These are phyloP conservation scores for Trapa incisa DNA, from an alignment of 345 rosid genomes.

Conservation along the genomic window DNA sequence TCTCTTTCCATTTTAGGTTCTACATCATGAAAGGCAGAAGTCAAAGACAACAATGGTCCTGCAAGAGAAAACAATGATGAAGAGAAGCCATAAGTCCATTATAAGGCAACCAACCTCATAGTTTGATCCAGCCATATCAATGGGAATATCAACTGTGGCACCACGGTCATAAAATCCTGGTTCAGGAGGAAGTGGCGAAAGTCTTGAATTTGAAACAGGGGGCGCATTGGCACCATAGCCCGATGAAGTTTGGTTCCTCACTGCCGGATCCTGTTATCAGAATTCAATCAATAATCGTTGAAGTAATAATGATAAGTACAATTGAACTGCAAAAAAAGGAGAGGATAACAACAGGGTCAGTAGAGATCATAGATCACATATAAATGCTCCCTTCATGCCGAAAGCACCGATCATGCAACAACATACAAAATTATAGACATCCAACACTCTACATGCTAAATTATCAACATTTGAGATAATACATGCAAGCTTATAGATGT, in stretches of 20 bases:
- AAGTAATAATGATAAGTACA: too few relatives aligned
- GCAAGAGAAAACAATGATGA: too few relatives aligned
- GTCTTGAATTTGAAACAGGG: conserved; percentile 67
- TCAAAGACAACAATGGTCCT: too few relatives aligned
- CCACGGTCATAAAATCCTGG: conserved; percentile 67
- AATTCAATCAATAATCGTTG: not conserved
- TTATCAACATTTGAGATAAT: too few relatives aligned
- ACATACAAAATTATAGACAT: too few relatives aligned
- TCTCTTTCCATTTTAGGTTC: conserved; percentile 83
- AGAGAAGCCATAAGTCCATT: not conserved
- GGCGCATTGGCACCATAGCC: conserved; percentile 32
- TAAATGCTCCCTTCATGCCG: too few relatives aligned
- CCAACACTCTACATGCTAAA: too few relatives aligned
- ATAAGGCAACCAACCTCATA: conserved; percentile 20
- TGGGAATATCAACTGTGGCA: conserved; percentile 85
- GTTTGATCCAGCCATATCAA: conserved; percentile 35
- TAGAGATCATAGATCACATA: too few relatives aligned
- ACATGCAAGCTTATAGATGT: too few relatives aligned
- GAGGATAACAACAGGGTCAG: too few relatives aligned
- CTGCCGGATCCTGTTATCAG: conserved; percentile 6
- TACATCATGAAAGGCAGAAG: conserved; percentile 11
- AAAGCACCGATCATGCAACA: too few relatives aligned
- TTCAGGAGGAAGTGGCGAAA: conserved; percentile 94
- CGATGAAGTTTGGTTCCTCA: not conserved
- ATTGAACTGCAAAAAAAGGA: too few relatives aligned